Evolutionary conservation across 192 early-diverging fungal genomes (phyloP).

Genomic region (Rhizophagus clarus): DNA sequence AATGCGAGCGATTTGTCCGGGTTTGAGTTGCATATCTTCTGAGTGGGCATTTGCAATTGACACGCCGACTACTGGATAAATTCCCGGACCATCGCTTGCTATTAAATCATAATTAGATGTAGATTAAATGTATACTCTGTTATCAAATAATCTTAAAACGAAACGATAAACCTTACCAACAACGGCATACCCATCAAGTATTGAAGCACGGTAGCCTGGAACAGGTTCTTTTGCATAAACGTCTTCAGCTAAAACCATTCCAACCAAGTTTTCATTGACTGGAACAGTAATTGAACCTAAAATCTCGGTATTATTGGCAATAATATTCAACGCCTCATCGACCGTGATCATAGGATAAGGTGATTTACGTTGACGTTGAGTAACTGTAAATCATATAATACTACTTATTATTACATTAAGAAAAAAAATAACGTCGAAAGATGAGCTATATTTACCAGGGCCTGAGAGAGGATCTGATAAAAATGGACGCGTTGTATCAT

Average conservation of each 20-base stretch:
- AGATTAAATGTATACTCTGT: too few relatives aligned
- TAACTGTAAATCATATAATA: constrained; percentile 43
- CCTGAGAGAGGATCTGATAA: constrained; percentile 36
- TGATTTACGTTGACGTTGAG: constrained; percentile 70
- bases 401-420: not conserved
- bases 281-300: constrained; percentile 40
- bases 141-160: too few relatives aligned
- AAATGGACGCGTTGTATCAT: constrained; percentile 29
- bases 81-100: constrained; percentile 80
- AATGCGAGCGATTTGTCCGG: constrained; percentile 73
- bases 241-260: constrained; percentile 76
- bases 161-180: constrained; percentile 50
- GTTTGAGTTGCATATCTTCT: constrained; percentile 37
- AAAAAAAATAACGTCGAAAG: not conserved
- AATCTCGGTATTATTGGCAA: constrained; percentile 44
- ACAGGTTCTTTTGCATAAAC: constrained; percentile 73
- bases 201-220: constrained; percentile 83
- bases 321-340: constrained; percentile 61
- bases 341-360: constrained; percentile 82
- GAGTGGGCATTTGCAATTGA: constrained; percentile 53
- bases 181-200: constrained; percentile 96
- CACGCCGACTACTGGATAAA: constrained; percentile 64
- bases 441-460: constrained; percentile 35
- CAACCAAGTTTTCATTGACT: constrained; percentile 55
- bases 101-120: not conserved